Conservation (phyloP, 2,329 filamentous ascomycete species). For the Aspergillus sergii region DNA sequence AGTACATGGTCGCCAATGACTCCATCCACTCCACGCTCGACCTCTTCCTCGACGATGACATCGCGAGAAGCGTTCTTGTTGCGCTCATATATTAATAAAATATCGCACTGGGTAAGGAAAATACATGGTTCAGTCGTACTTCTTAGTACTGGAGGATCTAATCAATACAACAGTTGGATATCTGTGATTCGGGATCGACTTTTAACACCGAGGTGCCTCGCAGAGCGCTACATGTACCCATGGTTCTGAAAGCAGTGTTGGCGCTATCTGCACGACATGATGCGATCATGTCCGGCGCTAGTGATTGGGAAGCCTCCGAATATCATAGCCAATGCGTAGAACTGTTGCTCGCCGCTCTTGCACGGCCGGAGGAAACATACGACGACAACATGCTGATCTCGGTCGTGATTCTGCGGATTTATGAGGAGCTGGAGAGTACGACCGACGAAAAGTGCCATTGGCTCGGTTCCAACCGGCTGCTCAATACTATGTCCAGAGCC, state of each 20-base stretch:
- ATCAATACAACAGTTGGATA: conserved; percentile 29
- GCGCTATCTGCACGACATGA: conserved; percentile 51
- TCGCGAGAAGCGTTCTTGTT: conserved; percentile 37
- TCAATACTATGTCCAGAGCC: conserved; percentile 43
- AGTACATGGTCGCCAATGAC: conserved; percentile 19
- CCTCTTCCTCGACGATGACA: conserved; percentile 20
- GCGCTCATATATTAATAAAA: conserved; percentile 37
- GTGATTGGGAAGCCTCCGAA: conserved; percentile 47
- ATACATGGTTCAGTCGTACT: not conserved
- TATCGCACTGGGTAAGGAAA: conserved; percentile 35
- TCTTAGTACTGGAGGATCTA: not conserved
- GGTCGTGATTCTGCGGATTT: conserved; percentile 53
- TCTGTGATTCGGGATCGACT: conserved; percentile 38
- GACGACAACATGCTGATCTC: conserved; percentile 52
- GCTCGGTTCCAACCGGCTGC: conserved; percentile 41
- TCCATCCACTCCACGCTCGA: conserved; percentile 15
- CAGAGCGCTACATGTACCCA: conserved; percentile 49
- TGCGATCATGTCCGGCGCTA: conserved; percentile 39
- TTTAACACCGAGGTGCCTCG: conserved; percentile 53
- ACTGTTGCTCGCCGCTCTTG: conserved; percentile 50
- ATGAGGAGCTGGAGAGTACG: conserved; percentile 47
- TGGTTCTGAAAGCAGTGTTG: conserved; percentile 52
- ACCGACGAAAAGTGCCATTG: conserved; percentile 42
- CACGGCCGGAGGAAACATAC: conserved; percentile 45
- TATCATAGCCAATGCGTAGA: conserved; percentile 52